Conservation (phyloP, 2,329 filamentous ascomycete genomes). For the Neopestalotiopsis sp. region DNA sequence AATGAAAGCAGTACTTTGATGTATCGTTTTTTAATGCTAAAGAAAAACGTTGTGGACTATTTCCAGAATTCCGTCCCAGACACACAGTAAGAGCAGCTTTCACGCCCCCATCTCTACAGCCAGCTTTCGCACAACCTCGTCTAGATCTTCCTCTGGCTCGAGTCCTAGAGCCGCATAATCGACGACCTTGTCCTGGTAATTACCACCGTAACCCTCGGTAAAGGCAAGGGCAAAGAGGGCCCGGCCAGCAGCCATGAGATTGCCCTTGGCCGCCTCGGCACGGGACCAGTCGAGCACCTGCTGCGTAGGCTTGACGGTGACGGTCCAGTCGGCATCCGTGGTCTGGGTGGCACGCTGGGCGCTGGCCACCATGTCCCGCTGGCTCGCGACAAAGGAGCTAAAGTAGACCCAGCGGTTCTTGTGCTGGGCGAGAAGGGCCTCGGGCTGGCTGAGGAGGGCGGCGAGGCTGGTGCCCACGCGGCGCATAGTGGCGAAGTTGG, state of each 20-base stretch:
- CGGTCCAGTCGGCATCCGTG: constrained; percentile 35
- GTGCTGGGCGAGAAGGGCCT: constrained; percentile 33
- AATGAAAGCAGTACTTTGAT: too few relatives aligned
- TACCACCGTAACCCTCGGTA: constrained; percentile 37
- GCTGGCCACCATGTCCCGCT: constrained; percentile 40
- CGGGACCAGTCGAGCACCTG: constrained; percentile 23
- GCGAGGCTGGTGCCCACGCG: constrained; percentile 42
- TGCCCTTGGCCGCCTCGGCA: constrained; percentile 23
- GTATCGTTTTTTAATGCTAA: too few relatives aligned
- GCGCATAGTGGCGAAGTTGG: constrained; percentile 36
- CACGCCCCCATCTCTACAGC: constrained; percentile 3
- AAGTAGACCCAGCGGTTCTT: constrained; percentile 40
- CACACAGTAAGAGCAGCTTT: neutral
- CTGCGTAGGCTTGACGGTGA: constrained; percentile 28
- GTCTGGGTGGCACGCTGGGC: constrained; percentile 39
- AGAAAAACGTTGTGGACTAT: too few relatives aligned
- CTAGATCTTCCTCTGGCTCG: constrained; percentile 18
- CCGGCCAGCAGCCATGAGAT: constrained; percentile 24
- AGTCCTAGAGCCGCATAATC: constrained; percentile 34
- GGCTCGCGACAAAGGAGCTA: constrained; percentile 41
- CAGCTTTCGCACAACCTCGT: constrained; percentile 7
- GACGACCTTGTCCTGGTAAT: constrained; percentile 37
- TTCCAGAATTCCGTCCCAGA: too few relatives aligned
- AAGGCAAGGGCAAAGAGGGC: constrained; percentile 36
- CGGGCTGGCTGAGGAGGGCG: constrained; percentile 39